phyloP scores from a whole-genome alignment of 371 early-diverging fungal species.

The Batrachochytrium dendrobatidis region DNA sequence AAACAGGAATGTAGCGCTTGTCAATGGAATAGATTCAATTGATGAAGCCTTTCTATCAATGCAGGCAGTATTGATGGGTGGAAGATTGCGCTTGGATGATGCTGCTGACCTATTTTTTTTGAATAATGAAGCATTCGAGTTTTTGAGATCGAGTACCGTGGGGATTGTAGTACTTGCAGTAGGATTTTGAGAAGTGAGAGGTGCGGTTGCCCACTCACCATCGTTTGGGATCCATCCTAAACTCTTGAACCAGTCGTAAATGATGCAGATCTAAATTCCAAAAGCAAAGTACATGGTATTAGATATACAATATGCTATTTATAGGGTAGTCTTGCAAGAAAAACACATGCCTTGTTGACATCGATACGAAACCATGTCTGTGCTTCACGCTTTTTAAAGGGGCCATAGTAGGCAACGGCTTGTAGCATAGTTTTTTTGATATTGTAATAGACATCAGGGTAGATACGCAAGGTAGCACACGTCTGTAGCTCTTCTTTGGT shows the following conservation, averaged over 20 bases:
- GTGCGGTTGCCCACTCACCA: conserved; percentile 4
- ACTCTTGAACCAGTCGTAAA: conserved; percentile 23
- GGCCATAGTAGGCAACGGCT: conserved; percentile 16
- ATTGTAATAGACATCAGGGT: conserved; percentile 25
- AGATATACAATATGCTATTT: neutral
- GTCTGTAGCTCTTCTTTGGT: conserved; percentile 17
- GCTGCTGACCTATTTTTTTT: neutral
- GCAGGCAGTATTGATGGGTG: neutral
- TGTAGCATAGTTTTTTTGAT: conserved; percentile 29
- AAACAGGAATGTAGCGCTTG: neutral
- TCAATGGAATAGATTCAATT: neutral
- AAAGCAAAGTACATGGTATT: neutral
- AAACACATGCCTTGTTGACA: conserved; percentile 25
- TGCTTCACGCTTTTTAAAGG: conserved; percentile 29
- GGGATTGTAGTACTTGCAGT: neutral
- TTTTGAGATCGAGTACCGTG: neutral
- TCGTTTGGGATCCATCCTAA: conserved; percentile 19
- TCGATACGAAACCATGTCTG: conserved; percentile 33
- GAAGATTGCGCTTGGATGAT: neutral
- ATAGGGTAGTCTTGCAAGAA: neutral
- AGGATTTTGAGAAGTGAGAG: neutral
- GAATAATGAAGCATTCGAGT: too few relatives aligned
- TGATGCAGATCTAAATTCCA: conserved; percentile 10
- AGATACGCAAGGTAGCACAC: conserved; percentile 23
- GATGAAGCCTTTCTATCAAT: neutral